phyloP scores from a whole-genome alignment of 2,329 filamentous ascomycete genomes.

The Monilinia fructigena region DNA sequence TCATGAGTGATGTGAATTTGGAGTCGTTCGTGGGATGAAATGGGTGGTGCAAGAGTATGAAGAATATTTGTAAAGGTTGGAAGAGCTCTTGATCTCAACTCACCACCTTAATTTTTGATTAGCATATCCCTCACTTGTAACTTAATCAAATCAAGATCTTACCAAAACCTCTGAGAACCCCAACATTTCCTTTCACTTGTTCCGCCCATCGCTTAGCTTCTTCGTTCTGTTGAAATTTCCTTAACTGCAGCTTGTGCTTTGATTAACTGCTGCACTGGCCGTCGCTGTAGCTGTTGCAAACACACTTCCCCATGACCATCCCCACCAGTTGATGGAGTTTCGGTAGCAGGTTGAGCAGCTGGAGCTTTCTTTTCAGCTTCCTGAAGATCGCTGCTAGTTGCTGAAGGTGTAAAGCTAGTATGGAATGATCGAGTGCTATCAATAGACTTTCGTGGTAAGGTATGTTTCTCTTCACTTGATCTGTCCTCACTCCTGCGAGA shows the following conservation, averaged over 20 bases:
- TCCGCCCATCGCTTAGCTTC: slow-evolving; percentile 96
- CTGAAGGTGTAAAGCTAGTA: slow-evolving; percentile 68
- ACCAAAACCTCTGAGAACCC: slow-evolving; percentile 74
- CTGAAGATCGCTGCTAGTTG: slow-evolving; percentile 58
- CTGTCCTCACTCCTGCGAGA: slow-evolving; percentile 49
- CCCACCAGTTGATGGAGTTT: slow-evolving; percentile 53
- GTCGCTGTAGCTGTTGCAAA: slow-evolving; percentile 67
- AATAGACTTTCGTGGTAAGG: slow-evolving; percentile 64
- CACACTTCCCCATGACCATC: slow-evolving; percentile 81
- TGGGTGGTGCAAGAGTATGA: slow-evolving; percentile 92
- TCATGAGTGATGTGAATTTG: slow-evolving; percentile 98
- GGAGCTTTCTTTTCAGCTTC: slow-evolving; percentile 55
- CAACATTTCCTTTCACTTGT: slow-evolving; percentile 87
- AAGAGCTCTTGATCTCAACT: slow-evolving; percentile 79
- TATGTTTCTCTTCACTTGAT: slow-evolving; percentile 58
- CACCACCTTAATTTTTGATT: slow-evolving; percentile 63
- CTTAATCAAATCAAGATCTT: slow-evolving; percentile 37
- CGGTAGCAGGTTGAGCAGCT: slow-evolving; percentile 45
- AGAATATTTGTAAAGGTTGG: slow-evolving; percentile 94
- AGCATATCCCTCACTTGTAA: slow-evolving; percentile 18
- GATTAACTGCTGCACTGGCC: slow-evolving; percentile 74
- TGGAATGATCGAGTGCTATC: slow-evolving; percentile 74
- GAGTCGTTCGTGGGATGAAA: slow-evolving; percentile 93
- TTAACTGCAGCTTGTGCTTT: slow-evolving; percentile 88
- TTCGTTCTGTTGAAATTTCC: slow-evolving; percentile 89